Conservation (phyloP, 169 alveolate genomes). For the Blepharisma undulans region DNA sequence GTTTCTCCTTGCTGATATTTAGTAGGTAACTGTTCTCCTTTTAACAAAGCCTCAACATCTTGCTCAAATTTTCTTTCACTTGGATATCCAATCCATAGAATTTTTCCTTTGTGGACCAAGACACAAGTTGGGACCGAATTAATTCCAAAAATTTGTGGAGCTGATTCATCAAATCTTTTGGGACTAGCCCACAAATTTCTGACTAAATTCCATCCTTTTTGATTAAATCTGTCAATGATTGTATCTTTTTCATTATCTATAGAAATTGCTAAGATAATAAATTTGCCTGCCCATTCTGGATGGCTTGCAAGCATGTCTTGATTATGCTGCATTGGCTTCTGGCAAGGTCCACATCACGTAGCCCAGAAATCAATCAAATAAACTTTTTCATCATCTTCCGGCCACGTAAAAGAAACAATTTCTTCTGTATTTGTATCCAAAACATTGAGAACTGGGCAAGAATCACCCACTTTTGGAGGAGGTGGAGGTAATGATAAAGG, state of each 20-base stretch:
- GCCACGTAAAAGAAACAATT: neutral
- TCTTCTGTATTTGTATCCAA: neutral
- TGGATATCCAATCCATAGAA: slow-evolving; percentile 12
- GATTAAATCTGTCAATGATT: slow-evolving; percentile 30
- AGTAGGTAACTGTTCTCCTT: neutral
- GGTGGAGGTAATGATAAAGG: neutral
- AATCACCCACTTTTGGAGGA: neutral
- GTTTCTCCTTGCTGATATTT: neutral
- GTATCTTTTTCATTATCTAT: slow-evolving; percentile 32
- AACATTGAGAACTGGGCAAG: neutral
- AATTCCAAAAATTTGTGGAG: neutral
- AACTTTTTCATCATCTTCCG: neutral
- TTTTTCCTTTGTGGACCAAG: neutral
- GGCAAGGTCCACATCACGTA: slow-evolving; percentile 50
- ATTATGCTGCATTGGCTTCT: slow-evolving; percentile 24
- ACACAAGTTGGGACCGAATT: neutral
- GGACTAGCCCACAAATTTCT: slow-evolving; percentile 13
- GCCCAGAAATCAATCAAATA: slow-evolving; percentile 37
- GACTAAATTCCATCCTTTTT: slow-evolving; percentile 34
- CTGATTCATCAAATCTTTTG: neutral
- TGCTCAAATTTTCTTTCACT: neutral
- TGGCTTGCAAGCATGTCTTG: slow-evolving; percentile 36
- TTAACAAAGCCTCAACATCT: neutral
- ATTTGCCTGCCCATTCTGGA: slow-evolving; percentile 41
- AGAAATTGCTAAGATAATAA: slow-evolving; percentile 29